Evolutionary conservation across 129 eudicot genomes (phyloP), one percentile per base, ranked within the genome.

Genomic region (Saposhnikovia divaricata): DNA sequence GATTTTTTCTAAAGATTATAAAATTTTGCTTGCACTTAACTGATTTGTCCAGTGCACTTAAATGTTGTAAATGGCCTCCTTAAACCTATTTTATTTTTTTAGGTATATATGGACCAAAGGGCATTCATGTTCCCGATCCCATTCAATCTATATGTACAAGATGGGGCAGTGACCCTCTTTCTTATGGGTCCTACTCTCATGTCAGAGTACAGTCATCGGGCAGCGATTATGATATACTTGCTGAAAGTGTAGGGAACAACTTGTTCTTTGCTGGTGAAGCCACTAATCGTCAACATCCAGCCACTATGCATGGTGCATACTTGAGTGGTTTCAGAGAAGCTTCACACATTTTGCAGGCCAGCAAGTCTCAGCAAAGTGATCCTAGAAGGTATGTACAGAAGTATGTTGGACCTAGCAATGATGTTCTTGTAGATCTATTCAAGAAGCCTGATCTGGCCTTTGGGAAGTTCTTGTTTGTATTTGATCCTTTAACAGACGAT

Each of bases 271-370:
- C 92, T 63, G 98, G 97, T 57, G 98, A 93, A 85, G 98, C 98
- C 83, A 93, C 98, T 40, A 93, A 50, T 77, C 90, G 96, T 79
- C 93, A 91, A 86, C 86, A 91, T 72, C 98, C 97, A 9, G 98
- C 97, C 84, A 93, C 96, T 79, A 93, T 93, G 98, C 98, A 93
- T 39, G 98, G 98, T 63, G 98, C 98, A 25, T 93, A 88, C 80
- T 78, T 91, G 73, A 91, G 97, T 76, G 97, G 98, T 42, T 83
- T 91, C 47, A 85, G 98, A 81, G 98, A 91, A 86, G 98, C 98
- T 79, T 86, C 97, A 68, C 80, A 87, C 80, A 93, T 94, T 80
- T 84, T 85, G 53, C 86, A 81, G 76, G 80, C 84, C 82, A 79
- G 87, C 13, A 89, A 79, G 80, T 69, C 42, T 66, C 81, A 79